Evolutionary conservation across 2,329 filamentous ascomycete species (phyloP), one percentile per base, ranked within the genome.

Genomic region (Fusarium tjaetaba): DNA sequence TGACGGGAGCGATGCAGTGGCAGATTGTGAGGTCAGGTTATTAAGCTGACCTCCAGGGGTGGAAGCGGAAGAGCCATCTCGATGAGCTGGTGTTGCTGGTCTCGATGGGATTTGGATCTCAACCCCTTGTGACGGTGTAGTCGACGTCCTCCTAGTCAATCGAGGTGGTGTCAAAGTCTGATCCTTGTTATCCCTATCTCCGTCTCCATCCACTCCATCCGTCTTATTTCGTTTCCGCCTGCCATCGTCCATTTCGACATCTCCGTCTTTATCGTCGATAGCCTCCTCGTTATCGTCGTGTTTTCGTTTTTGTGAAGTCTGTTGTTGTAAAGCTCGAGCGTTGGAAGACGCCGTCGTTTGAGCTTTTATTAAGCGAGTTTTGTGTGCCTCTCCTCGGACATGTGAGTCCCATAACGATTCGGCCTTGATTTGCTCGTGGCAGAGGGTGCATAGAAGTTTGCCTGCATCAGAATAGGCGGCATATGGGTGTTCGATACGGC

Each of bases 361-460:
- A 45, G 58, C 71, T 57, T 71, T 79, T 66, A 68, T 74, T 30
- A 77, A 65, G 13, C 68, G 72, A 49, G 75, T 67, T 75, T 72
- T 73, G 76, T 88, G 90, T 68, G 70, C 83, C 45, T 83, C 78
- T 71, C 86, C 84, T 55, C 85, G 84, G 42, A 90, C 70, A 77
- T 94, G 92, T 18, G 84, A 83, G 26, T 92, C 88, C 92, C 92
- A 94, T 38, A 92, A 84, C 3, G 87, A 83, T 75, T 94, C 92
- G 49, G 88, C 86, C 81, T 92, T 93, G 77, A 94, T 80, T 42
- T 86, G 84, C 55, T 90, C 86, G 78, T 88, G 89, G 79, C 93
- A 95, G 30, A 92, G 82, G 68, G 87, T 88, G 83, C 93, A 95
- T 34, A 90, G 83, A 2, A 94, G 88, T 77, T 90, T 91, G 69